These are phyloP conservation scores for Diplosphaera chodatii DNA, from an alignment of 139 green algal species.

Conservation along the genomic window DNA sequence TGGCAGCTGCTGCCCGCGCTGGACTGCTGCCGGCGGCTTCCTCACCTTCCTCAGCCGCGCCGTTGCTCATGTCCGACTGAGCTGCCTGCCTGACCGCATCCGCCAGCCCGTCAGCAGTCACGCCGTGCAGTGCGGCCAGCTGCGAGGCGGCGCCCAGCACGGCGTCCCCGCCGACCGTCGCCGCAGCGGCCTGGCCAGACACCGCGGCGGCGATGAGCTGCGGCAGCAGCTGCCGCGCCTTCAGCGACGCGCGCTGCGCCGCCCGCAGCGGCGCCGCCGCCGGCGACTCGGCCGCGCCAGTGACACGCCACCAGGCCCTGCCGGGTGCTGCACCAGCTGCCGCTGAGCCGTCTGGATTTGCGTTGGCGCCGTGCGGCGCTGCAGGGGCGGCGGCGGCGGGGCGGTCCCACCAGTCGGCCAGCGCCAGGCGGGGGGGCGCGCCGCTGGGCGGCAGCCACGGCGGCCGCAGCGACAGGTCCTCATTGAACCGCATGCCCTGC, in stretches of 20 bases:
- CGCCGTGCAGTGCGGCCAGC: not conserved
- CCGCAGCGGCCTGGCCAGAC: not conserved
- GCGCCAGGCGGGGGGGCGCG: not conserved
- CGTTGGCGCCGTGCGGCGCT: not conserved
- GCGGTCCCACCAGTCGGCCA: conserved; percentile 35
- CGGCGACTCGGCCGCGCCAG: not conserved
- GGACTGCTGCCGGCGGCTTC: too few relatives aligned
- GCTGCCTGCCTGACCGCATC: not conserved
- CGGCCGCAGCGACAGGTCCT: conserved; percentile 61
- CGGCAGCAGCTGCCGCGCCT: not conserved
- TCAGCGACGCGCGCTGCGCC: not conserved
- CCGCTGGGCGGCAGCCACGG: conserved; percentile 50
- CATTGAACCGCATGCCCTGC: conserved; percentile 58
- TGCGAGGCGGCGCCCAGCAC: not conserved
- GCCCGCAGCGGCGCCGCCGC: not conserved
- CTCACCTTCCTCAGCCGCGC: too few relatives aligned
- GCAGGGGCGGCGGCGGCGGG: not conserved
- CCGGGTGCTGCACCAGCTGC: not conserved
- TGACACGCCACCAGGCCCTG: not conserved
- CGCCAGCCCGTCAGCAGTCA: not conserved
- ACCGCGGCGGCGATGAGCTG: not conserved
- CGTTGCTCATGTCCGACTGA: too few relatives aligned
- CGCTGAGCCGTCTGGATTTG: not conserved
- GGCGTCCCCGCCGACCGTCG: not conserved
- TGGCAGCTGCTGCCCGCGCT: not conserved